Base-by-base conservation (phyloP, 192 early-diverging fungal species). In the Dimargaris cristalligena region DNA sequence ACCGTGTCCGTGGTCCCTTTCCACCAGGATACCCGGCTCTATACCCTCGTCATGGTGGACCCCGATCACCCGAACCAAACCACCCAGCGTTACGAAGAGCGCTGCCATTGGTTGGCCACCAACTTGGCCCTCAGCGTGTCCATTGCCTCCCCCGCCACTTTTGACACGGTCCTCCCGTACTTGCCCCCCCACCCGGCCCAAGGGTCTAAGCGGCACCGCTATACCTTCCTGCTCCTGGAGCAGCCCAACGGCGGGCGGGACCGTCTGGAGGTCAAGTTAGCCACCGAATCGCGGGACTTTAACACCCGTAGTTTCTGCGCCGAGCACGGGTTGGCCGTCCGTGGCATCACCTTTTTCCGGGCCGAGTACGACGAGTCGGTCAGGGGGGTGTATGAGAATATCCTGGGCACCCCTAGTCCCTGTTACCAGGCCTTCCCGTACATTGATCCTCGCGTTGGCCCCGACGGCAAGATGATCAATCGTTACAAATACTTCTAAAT, bases 131-230 rank as follows among this genome's bases (percentile, higher is more conserved):
- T 85, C 47, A 80, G 76, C 32, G 77, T 77, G 52, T 74, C 71
- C 41, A 65, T 78, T 64, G 52, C 64, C 25, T 60, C 52, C 32
- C 74, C 74, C 0, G 68, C 69, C 2, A 69, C 59, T n/a, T 68
- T 71, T 16, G 68, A 77, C 23, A 61, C 74, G 20, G 51, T 79
- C 25, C 62, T 86, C 33, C 63, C 73, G 1, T 89, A 86, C 62
- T 56, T 82, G 11, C 81, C 86, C 46, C 86, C 86, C 58, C 86
- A 89, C 61, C 86, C 86, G 22, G 80, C 82, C 32, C 79, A 78
- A 55, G 86, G 86, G 30, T 83, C 84, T 33, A 80, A 80, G 57
- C 75, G 72, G 58, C 86, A 89, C 58, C 80, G 86, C 47, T 89
- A 89, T 60, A 83, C 80, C 20, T 47, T 85, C 14, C 66, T 80